These are phyloP conservation scores for Tephrocybe sp. DNA, from an alignment of 768 basidiomycete species.

Conservation along the genomic window DNA sequence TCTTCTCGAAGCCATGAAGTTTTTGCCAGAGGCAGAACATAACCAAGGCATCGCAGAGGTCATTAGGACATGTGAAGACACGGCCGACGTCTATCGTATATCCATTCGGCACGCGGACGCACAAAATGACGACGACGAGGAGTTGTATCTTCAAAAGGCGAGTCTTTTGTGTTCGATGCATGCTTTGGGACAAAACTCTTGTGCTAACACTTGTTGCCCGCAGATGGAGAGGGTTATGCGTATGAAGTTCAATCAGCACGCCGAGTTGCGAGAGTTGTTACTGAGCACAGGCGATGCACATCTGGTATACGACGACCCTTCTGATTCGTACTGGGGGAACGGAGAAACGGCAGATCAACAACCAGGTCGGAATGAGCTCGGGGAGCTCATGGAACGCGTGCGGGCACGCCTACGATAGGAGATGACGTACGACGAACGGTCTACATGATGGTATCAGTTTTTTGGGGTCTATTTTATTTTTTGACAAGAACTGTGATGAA, in stretches of 20 bases:
- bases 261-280: constrained; percentile 50
- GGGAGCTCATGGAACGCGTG: constrained; percentile 54
- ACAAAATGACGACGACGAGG: constrained; percentile 50
- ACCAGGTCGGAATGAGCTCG: constrained; percentile 52
- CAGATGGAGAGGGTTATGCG: constrained; percentile 72
- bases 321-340: constrained; percentile 68
- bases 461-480: too few relatives aligned
- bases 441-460: too few relatives aligned
- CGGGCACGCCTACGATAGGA: constrained; percentile 41
- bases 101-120: constrained; percentile 32
- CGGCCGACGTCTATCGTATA: constrained; percentile 37
- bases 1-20: constrained; percentile 76
- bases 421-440: not conserved
- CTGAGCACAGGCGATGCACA: constrained; percentile 48
- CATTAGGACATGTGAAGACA: constrained; percentile 42
- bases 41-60: constrained; percentile 52
- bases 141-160: constrained; percentile 44
- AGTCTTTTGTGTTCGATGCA: constrained; percentile 17
- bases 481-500: too few relatives aligned
- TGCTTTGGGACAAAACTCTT: too few relatives aligned
- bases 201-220: not conserved
- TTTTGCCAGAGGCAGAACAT: constrained; percentile 36
- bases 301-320: constrained; percentile 51
- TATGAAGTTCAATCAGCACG: constrained; percentile 70
- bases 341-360: constrained; percentile 42